Percentiles rank a stretch among this genome's conserved stretches.
Conservation (phyloP, 257 asterid species). For the Rubia yunnanensis region DNA sequence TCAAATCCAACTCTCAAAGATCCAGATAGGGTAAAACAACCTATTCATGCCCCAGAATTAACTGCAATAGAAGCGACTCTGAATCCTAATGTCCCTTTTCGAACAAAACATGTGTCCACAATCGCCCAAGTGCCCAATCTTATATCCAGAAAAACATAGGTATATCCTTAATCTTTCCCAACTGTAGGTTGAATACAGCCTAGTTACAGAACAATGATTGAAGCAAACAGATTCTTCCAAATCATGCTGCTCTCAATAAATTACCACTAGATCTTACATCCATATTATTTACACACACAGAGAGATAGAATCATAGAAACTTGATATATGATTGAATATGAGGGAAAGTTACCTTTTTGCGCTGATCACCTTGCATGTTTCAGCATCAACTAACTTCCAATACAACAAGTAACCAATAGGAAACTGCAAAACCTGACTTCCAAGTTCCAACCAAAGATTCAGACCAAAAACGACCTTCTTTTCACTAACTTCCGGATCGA, state of each 20-base stretch:
- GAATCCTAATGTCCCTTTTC: conserved; percentile 3
- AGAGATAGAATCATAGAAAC: neutral
- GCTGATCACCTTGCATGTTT: conserved; percentile 75
- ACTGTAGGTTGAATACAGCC: neutral
- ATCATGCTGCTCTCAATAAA: neutral
- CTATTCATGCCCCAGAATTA: neutral
- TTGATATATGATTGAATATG: neutral
- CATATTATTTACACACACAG: neutral
- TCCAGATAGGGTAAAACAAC: neutral
- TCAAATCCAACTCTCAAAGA: neutral
- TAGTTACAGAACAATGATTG: neutral
- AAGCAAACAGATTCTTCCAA: neutral
- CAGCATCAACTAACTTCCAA: conserved; percentile 35
- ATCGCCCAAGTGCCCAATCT: neutral
- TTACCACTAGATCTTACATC: conserved; percentile 14
- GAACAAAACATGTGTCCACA: neutral
- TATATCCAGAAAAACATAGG: neutral
- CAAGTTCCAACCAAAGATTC: conserved; percentile 16
- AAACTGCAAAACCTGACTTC: conserved; percentile 19
- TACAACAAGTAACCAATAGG: conserved; percentile 10
- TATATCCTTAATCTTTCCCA: neutral
- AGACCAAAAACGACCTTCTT: conserved; percentile 8
- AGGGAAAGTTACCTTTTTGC: conserved; percentile 49
- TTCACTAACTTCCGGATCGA: conserved; percentile 19
- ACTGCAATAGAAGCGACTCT: neutral